phyloP scores from a whole-genome alignment of 371 early-diverging fungal genomes.

The Quaeritorhiza haematococci region DNA sequence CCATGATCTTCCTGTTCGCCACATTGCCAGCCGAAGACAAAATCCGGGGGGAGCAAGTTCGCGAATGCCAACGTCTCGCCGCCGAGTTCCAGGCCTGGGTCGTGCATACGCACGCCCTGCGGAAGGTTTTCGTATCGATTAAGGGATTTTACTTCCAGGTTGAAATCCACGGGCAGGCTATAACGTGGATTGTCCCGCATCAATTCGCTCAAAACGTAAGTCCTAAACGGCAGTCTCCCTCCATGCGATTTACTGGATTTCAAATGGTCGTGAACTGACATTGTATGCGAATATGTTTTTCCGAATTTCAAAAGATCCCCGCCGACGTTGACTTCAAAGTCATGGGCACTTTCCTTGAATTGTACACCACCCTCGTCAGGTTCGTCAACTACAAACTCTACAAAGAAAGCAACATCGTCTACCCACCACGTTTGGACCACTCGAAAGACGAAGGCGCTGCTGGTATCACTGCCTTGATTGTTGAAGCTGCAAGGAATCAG shows the following conservation, averaged over 20 bases:
- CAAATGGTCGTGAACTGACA: slow-evolving; percentile 2
- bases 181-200: slow-evolving; percentile 95
- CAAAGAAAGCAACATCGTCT: slow-evolving; percentile 74
- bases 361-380: slow-evolving; percentile 87
- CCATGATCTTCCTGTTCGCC: slow-evolving; percentile 89
- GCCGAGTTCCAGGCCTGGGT: slow-evolving; percentile 92
- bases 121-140: slow-evolving; percentile 90
- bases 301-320: slow-evolving; percentile 57
- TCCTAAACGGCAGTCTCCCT: not conserved
- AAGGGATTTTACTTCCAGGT: slow-evolving; percentile 98
- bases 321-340: slow-evolving; percentile 93
- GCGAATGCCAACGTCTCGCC: slow-evolving; percentile 73
- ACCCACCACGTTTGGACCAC: slow-evolving; percentile 80
- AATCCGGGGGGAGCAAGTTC: slow-evolving; percentile 57
- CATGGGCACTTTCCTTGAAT: slow-evolving; percentile 94
- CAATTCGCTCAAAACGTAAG: slow-evolving; percentile 79
- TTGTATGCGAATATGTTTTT: not conserved
- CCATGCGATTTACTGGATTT: slow-evolving; percentile 3
- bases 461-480: slow-evolving; percentile 64
- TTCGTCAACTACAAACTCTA: slow-evolving; percentile 93
- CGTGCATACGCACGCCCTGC: slow-evolving; percentile 67
- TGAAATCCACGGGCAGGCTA: slow-evolving; percentile 85
- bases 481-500: slow-evolving; percentile 51
- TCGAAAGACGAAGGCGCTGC: slow-evolving; percentile 61
- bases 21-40: slow-evolving; percentile 72